phyloP scores from a whole-genome alignment of 306 rosid genomes.

The Pueraria montana region DNA sequence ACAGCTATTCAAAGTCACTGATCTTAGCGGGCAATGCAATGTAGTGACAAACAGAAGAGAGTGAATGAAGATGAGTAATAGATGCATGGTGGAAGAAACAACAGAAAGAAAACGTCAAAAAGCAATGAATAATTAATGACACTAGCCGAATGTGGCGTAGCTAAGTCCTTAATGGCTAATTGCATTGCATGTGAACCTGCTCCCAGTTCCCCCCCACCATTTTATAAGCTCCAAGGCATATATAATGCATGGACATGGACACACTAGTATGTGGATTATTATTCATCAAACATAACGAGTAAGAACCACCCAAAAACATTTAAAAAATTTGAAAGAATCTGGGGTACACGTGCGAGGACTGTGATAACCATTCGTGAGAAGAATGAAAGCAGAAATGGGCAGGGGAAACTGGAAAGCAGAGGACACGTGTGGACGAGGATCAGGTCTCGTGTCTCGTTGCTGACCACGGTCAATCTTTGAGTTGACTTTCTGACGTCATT shows the following conservation, averaged over 20 bases:
- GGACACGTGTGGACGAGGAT: no score
- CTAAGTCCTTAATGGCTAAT: no score
- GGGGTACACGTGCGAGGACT: not conserved
- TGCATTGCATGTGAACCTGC: not conserved
- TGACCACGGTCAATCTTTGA: no score
- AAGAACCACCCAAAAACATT: no score
- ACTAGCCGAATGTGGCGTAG: not conserved
- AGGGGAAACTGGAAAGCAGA: no score
- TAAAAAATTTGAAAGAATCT: no score
- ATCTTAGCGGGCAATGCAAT: not conserved
- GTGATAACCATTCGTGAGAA: not conserved
- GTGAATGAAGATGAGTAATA: not conserved
- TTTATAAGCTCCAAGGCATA: not conserved
- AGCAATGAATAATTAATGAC: not conserved
- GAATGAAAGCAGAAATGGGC: not conserved
- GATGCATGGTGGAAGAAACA: not conserved
- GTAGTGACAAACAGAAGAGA: not conserved
- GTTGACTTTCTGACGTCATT: no score
- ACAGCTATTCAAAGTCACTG: no score
- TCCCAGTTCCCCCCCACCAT: not conserved
- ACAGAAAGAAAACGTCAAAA: not conserved
- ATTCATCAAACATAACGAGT: no score
- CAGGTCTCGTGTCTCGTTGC: no score
- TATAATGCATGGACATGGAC: no score
- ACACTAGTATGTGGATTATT: no score